Evolutionary conservation across 768 basidiomycete genomes (phyloP).

Genomic region (Pleurotus sapidus): DNA sequence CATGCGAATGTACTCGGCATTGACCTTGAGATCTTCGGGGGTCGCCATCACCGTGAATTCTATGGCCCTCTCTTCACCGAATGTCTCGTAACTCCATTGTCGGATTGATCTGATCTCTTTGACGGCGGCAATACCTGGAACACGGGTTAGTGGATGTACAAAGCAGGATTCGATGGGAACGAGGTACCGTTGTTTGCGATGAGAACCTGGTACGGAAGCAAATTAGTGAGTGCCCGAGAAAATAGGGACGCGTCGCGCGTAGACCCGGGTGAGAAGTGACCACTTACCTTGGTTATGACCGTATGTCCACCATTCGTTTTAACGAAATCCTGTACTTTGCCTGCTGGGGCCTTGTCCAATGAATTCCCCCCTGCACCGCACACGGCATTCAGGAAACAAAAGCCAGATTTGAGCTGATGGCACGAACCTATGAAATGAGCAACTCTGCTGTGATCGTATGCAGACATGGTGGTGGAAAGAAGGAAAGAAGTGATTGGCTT

Average conservation of each 20-base stretch:
- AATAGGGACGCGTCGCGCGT: constrained; percentile 6
- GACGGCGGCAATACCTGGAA: constrained; percentile 93
- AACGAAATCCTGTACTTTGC: constrained; percentile 88
- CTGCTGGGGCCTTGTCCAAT: constrained; percentile 76
- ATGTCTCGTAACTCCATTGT: constrained; percentile 99
- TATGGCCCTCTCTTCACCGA: constrained; percentile 92
- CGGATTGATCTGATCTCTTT: constrained; percentile 99
- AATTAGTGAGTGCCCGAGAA: neutral
- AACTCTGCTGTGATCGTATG: constrained; percentile 53
- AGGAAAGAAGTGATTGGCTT: constrained; percentile 1
- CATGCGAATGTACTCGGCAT: constrained; percentile 99
- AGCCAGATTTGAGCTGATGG: neutral
- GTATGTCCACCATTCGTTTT: constrained; percentile 91
- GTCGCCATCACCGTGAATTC: constrained; percentile 99
- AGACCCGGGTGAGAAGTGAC: constrained; percentile 2
- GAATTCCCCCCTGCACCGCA: constrained; percentile 86
- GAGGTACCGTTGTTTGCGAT: constrained; percentile 93
- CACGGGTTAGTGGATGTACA: constrained; percentile 16
- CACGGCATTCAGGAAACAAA: constrained; percentile 9
- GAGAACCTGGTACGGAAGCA: constrained; percentile 62
- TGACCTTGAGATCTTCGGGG: constrained; percentile 97
- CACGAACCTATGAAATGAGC: constrained; percentile 50
- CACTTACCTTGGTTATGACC: constrained; percentile 91
- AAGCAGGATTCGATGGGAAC: neutral
- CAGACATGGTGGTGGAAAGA: constrained; percentile 36